phyloP scores from a whole-genome alignment of 768 basidiomycete species.

The Naganishia onofrii region DNA sequence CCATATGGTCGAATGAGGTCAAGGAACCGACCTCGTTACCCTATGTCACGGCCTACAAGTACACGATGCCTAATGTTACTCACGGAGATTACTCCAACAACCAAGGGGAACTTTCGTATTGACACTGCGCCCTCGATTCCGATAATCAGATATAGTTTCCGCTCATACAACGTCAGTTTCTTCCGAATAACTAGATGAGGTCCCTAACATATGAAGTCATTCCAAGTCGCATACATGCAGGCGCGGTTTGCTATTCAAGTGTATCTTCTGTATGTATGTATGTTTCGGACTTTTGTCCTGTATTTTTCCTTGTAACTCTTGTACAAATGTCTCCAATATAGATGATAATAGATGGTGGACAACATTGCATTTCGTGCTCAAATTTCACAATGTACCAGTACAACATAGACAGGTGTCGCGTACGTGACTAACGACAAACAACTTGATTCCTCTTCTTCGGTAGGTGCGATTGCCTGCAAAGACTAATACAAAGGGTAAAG shows the following conservation, averaged over 20 bases:
- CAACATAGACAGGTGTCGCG: no score
- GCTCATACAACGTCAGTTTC: not conserved
- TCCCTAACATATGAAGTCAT: no score
- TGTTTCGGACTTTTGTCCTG: not conserved
- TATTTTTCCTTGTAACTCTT: not conserved
- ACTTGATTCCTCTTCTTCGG: no score
- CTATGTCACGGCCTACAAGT: slow-evolving; percentile 1
- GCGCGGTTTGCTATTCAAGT: not conserved
- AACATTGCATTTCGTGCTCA: not conserved
- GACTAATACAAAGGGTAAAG: not conserved
- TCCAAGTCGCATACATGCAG: no score
- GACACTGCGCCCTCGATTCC: not conserved
- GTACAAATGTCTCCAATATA: not conserved
- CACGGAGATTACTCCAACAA: not conserved
- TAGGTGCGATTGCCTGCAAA: not conserved
- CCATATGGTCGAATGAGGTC: not conserved
- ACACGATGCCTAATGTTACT: not conserved
- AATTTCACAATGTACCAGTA: not conserved
- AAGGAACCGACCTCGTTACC: not conserved
- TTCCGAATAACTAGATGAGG: no score
- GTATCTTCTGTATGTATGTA: not conserved
- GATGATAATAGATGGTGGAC: not conserved
- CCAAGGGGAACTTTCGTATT: not conserved
- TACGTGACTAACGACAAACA: not conserved
- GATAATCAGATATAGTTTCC: not conserved